Evolutionary conservation across 1,284 basidiomycete species (phyloP), one percentile per base, ranked within the genome.

Genomic region (Ustilago tritici): DNA sequence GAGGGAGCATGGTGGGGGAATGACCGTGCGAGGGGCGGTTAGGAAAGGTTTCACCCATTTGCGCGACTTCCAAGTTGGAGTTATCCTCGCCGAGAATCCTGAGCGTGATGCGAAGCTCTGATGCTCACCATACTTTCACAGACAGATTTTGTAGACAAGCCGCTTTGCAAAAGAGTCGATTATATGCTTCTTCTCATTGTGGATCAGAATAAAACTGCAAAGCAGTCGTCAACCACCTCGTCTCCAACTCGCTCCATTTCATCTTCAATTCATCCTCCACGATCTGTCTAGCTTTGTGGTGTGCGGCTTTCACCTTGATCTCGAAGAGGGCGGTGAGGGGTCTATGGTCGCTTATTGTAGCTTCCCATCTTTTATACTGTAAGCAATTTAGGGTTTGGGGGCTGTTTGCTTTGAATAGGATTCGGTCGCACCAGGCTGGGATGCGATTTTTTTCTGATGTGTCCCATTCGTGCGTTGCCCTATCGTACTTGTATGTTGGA

Each of bases 341-440:
- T 55, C 85, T 56, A 54, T 87, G 87, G 49, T 87, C 87, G 8
- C 79, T 82, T 14, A 86, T 78, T 36, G 83, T 83, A 2, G 82
- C 74, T 50, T 86, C 85, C 76, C 85, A 86, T 14, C 85, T 56
- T 2, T 78, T 62, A 58, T 87, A 87, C 8, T 79, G 71, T 4
- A 84, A 38, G 35, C 75, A 81, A 10, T 65, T 61, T 50, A 79
- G 67, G 93, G 79, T 90, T 89, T 84, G 93, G 67, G 84, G 90
- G 88, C 70, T 87, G 81, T 62, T 95, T 90, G 9, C 92, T 88
- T 34, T 86, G 87, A 92, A 97, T 46, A 98, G 88, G 28, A 98
- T 90, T 8, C 96, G 91, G 86, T 99, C 96, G 87, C 96, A 99
- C 95, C 95, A 98, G 0, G 95, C 94, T 0, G 95, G 96, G 9